Percentiles rank a stretch among this genome's conserved stretches.
Conservation (phyloP, 345 rosid species). For the Balakata baccata region DNA sequence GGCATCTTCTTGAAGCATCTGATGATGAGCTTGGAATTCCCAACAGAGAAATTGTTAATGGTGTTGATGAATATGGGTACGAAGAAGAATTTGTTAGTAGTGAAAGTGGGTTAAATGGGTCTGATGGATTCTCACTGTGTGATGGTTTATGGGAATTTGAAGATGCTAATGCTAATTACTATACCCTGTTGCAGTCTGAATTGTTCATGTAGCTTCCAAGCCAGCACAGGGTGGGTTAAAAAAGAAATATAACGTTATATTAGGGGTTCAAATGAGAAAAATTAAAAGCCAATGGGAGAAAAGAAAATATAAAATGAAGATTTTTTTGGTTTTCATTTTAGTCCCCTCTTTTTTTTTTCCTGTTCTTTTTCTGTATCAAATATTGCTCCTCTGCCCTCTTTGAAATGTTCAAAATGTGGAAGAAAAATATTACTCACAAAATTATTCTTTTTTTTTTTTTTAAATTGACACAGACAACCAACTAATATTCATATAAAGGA, state of each 20-base stretch:
- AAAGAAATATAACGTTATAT: neutral
- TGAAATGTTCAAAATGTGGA: neutral
- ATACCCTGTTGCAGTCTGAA: constrained; percentile 57
- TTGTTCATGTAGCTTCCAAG: constrained; percentile 49
- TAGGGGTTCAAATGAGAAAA: neutral
- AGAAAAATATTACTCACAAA: neutral
- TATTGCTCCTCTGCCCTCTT: neutral
- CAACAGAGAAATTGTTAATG: constrained; percentile 27
- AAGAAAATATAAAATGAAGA: constrained; percentile 7
- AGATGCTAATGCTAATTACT: constrained; percentile 66
- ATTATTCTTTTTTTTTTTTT: neutral
- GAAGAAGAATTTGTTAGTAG: constrained; percentile 13
- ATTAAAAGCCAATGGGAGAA: neutral
- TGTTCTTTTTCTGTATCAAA: neutral
- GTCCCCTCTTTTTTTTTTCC: neutral
- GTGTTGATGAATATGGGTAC: neutral
- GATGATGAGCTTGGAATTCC: constrained; percentile 94
- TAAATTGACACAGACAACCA: no score
- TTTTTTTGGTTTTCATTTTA: neutral
- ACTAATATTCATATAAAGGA: no score
- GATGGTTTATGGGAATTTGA: constrained; percentile 78
- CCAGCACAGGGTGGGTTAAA: neutral
- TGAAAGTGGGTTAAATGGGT: constrained; percentile 1
- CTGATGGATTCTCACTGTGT: constrained; percentile 23
- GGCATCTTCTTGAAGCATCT: constrained; percentile 75